Evolutionary conservation across 441 rosid species (phyloP).

Genomic region (Flueggea neowawraea): DNA sequence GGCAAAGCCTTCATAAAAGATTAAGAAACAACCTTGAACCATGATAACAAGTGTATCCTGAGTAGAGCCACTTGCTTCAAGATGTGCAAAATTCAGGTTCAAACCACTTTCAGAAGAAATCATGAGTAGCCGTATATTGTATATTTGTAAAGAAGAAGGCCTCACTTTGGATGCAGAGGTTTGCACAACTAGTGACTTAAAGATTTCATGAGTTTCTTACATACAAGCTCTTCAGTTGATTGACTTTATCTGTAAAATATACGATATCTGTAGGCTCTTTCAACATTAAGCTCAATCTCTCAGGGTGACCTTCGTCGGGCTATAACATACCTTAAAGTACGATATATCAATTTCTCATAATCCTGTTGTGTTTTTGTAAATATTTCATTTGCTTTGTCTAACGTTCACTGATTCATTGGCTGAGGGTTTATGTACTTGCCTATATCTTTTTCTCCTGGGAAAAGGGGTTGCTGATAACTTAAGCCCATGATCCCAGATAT

Average conservation of each 20-base stretch:
- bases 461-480: too few species aligned
- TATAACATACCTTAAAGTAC: constrained; percentile 90
- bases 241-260: constrained; percentile 6
- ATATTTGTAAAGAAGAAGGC: constrained; percentile 90
- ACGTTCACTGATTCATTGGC: background rate
- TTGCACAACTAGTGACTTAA: constrained; percentile 3
- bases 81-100: constrained; percentile 99
- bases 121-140: constrained; percentile 74
- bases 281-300: constrained; percentile 80
- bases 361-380: too few species aligned
- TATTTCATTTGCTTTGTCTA: background rate
- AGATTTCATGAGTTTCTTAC: constrained; percentile 7
- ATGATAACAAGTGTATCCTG: too few species aligned
- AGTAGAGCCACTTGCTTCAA: constrained; percentile 98
- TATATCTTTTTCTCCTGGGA: too few species aligned
- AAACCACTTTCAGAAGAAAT: constrained; percentile 95
- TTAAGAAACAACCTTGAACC: too few species aligned
- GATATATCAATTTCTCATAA: background rate
- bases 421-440: too few species aligned
- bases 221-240: constrained; percentile 1
- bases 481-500: too few species aligned
- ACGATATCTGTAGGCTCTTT: constrained; percentile 53
- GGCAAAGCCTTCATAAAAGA: too few species aligned
- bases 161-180: constrained; percentile 74
- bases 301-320: constrained; percentile 99